Base-by-base conservation (phyloP, 2,329 filamentous ascomycete genomes). In the Penicillium crustosum region DNA sequence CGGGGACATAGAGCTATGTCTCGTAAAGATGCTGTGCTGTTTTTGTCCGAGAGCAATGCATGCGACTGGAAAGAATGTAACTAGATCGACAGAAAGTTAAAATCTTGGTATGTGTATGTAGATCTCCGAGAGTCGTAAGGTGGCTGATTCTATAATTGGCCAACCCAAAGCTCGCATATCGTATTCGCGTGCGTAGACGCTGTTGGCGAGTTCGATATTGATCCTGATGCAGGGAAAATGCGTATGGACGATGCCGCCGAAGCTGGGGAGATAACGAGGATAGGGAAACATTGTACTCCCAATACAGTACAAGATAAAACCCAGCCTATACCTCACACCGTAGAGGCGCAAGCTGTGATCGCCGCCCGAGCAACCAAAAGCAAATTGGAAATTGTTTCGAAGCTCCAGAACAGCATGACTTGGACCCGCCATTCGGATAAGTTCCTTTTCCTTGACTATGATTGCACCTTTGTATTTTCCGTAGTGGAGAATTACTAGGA, bases 111-210 rank as follows among this genome's bases (percentile, higher is more conserved):
- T 48, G 47, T 48, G 50, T 53, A 17, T 53, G 53, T 39, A 53
- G 49, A 57, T 57, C 49, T 23, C 10, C 23, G 13, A 48, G 29
- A 38, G n/a, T 42, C 10, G 21, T 27, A 29, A 27, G 25, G 41
- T 48, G 36, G 49, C 49, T 42, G 53, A 31, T 53, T 55, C 57
- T 57, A 60, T 52, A 44, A 33, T 57, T 45, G 25, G 13, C 55
- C 51, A 51, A 51, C 38, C 45, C 35, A 57, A 49, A 56, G 47
- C 50, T 42, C 55, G 59, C 49, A 55, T 57, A 31, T 51, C 31
- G 47, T 31, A 57, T 45, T 27, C 36, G 55, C 42, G 42, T 56
- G 47, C 17, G 57, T 54, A 60, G 54, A 58, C 59, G 58, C 39
- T 29, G 53, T 58, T 61, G 58, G 61, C 50, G 52, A 55, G 42